Evolutionary conservation across 2,329 filamentous ascomycete species (phyloP).

Genomic region (Sclerotinia sclerotiorum): DNA sequence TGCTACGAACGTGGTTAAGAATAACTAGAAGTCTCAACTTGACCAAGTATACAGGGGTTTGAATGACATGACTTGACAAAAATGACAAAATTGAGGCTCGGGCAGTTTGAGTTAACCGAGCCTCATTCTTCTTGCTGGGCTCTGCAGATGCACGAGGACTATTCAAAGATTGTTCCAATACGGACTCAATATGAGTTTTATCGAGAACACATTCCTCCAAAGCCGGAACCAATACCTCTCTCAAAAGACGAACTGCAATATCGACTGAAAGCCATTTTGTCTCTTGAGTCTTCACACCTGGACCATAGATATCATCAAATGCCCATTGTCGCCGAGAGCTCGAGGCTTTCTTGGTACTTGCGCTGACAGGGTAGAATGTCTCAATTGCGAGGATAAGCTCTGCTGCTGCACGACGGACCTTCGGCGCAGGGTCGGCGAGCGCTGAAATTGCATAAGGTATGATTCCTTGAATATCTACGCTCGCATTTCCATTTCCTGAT

Average conservation of each 20-base stretch:
- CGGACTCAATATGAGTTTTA: slow-evolving; percentile 63
- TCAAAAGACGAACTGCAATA: slow-evolving; percentile 60
- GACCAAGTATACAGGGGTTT: slow-evolving; percentile 65
- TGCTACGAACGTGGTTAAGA: slow-evolving; percentile 70
- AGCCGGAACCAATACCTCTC: slow-evolving; percentile 66
- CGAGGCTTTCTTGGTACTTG: slow-evolving; percentile 44
- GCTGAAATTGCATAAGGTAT: slow-evolving; percentile 79
- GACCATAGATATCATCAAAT: slow-evolving; percentile 63
- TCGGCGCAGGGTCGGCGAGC: slow-evolving; percentile 71
- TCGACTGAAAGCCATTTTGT: slow-evolving; percentile 59
- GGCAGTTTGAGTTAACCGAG: slow-evolving; percentile 54
- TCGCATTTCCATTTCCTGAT: slow-evolving; percentile 49
- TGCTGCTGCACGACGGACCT: slow-evolving; percentile 73
- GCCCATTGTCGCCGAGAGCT: slow-evolving; percentile 54
- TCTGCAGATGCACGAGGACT: slow-evolving; percentile 46
- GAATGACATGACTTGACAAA: slow-evolving; percentile 69
- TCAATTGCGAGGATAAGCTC: slow-evolving; percentile 61
- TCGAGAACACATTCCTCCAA: slow-evolving; percentile 88
- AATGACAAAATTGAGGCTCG: slow-evolving; percentile 68
- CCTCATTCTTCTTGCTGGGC: slow-evolving; percentile 48
- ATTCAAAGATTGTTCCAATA: slow-evolving; percentile 61
- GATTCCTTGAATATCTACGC: slow-evolving; percentile 71
- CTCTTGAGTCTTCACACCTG: slow-evolving; percentile 46
- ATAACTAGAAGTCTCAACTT: slow-evolving; percentile 72
- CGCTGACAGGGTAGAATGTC: slow-evolving; percentile 47